Base-by-base conservation (phyloP, 768 basidiomycete species). In the Peribolospora kevripleyi region DNA sequence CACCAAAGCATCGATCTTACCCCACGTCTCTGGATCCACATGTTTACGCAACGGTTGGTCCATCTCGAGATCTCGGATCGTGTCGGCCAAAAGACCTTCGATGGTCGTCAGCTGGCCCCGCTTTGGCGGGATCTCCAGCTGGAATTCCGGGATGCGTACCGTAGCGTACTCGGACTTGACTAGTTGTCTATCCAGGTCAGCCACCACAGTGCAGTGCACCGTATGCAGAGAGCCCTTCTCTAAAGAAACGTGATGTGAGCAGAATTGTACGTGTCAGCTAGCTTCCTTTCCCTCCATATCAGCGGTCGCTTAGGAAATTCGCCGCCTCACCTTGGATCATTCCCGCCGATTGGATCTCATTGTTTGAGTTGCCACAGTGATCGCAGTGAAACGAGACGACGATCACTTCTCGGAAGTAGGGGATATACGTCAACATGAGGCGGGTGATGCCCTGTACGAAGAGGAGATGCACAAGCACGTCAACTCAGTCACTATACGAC, bases 311-410 rank as follows among this genome's bases (percentile, higher is more conserved):
- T 5, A 42, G 9, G 38, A 51, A 10, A 13, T 36, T 11, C n/a
- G 46, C 46, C 38, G 5, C 70, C 80, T 61, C 62, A 84, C 90
- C 78, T 73, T 82, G 75, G 54, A 91, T 88, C 52, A 73, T 66
- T 5, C 84, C 83, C 0, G 93, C 93, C 6, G 84, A 77, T 63
- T 95, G 87, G 48, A 91, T 80, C 69, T 97, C 91, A 66, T 91
- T 98, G 68, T 98, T 97, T 46, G 73, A 36, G 60, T 73, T 68
- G 7, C 87, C 88, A 62, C 93, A 98, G 63, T 87, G 80, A 55
- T 91, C 85, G 65, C 93, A 98, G 55, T 81, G 76, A 71, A 98
- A 98, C 45, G 86, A 90, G 79, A 91, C 87, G 57, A 97, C 77
- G 59, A 98, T 83, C 52, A 97, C 80, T 66, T 98, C 85, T 48